These are phyloP conservation scores for Favolaschia claudopus DNA, from an alignment of 768 basidiomycete species.

Conservation along the genomic window DNA sequence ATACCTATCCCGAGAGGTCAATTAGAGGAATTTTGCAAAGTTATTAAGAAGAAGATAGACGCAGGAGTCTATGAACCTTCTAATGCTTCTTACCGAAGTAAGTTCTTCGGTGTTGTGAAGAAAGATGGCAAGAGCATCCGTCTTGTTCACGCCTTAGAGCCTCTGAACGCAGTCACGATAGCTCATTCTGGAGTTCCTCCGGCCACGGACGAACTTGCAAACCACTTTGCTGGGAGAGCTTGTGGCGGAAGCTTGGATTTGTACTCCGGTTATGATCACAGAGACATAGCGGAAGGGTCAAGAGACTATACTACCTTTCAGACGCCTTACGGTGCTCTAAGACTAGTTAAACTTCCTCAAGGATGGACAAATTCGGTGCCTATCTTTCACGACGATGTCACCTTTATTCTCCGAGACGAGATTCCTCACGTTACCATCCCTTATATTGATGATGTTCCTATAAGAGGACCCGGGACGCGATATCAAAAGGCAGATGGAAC, in stretches of 20 bases:
- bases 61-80: slow-evolving; percentile 5
- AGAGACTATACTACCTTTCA: no score
- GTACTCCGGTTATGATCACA: no score
- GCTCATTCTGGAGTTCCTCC: no score
- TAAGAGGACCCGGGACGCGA: slow-evolving; percentile 29
- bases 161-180: slow-evolving; percentile 30
- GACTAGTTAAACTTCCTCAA: no score
- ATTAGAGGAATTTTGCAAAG: slow-evolving; percentile 1
- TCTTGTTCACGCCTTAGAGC: slow-evolving; percentile 32
- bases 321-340: no score
- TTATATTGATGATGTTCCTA: slow-evolving; percentile 36
- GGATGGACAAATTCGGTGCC: no score
- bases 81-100: slow-evolving; percentile 29
- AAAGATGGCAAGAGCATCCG: slow-evolving; percentile 27
- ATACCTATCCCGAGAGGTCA: slow-evolving; percentile 18
- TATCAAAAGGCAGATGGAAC: slow-evolving; percentile 24
- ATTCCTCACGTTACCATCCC: slow-evolving; percentile 31
- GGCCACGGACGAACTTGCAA: no score
- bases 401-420: no score
- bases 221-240: no score
- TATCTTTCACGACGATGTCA: no score
- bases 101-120: slow-evolving; percentile 39
- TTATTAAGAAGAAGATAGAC: slow-evolving; percentile 22
- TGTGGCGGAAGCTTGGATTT: no score
- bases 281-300: no score